Conservation (phyloP, 306 rosid genomes). For the Gastrolobium bilobum region DNA sequence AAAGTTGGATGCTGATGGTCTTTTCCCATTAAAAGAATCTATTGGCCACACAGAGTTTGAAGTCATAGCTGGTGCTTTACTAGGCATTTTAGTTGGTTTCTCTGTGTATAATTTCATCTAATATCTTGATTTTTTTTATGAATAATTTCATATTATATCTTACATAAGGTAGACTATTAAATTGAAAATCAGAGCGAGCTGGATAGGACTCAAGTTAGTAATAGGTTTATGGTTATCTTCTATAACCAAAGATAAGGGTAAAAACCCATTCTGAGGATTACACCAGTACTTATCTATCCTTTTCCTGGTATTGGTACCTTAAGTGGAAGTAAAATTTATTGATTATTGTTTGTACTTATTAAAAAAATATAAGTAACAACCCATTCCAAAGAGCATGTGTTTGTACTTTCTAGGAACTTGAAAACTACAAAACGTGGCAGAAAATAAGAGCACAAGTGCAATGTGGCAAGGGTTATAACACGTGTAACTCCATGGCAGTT, state of each 20-base stretch:
- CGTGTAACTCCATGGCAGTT: conserved; percentile 40
- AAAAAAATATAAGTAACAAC: no score
- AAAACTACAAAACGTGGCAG: conserved; percentile 39
- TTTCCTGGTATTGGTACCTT: neutral
- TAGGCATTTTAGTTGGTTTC: conserved; percentile 76
- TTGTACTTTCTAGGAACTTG: no score
- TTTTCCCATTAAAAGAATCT: conserved; percentile 67
- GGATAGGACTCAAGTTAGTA: neutral
- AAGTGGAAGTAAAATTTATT: no score
- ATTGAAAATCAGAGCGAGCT: conserved; percentile 3
- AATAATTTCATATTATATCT: conserved; percentile 24
- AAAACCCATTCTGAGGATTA: no score
- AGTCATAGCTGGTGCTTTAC: conserved; percentile 82
- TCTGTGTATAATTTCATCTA: conserved; percentile 51
- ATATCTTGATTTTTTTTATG: conserved; percentile 30
- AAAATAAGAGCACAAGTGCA: neutral
- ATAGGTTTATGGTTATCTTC: neutral
- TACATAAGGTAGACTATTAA: conserved; percentile 9
- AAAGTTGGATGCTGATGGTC: conserved; percentile 40
- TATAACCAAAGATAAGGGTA: no score
- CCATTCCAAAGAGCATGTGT: no score
- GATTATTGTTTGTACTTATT: no score
- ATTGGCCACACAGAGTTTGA: conserved; percentile 88
- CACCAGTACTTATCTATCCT: neutral
- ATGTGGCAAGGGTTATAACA: conserved; percentile 30